Evolutionary conservation across 169 alveolate genomes (phyloP).

Genomic region (Plasmodium gallinaceum): DNA sequence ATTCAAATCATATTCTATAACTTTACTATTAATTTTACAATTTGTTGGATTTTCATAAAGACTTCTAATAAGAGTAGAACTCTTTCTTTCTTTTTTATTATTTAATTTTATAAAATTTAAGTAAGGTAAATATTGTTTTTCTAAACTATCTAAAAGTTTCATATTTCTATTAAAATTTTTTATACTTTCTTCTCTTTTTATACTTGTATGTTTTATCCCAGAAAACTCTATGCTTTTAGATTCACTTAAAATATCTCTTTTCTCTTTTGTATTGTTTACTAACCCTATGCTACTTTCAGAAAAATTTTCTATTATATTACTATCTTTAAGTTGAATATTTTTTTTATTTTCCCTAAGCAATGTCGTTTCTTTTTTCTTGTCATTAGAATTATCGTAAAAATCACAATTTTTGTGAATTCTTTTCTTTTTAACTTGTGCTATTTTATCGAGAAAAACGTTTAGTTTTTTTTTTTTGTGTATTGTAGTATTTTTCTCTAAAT

Average conservation of each 20-base stretch:
- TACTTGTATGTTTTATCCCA: conserved; percentile 11
- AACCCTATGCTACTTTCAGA: conserved; percentile 14
- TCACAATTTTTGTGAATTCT: background rate
- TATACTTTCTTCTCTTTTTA: conserved; percentile 13
- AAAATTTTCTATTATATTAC: background rate
- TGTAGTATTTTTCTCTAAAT: background rate
- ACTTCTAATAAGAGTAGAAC: no score
- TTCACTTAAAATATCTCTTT: conserved; percentile 24
- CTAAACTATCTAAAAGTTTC: no score
- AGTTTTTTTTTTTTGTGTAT: background rate
- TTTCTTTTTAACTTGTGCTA: background rate
- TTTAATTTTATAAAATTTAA: no score
- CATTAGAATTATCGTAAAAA: conserved; percentile 11
- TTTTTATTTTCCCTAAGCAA: conserved; percentile 1
- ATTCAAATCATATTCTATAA: no score
- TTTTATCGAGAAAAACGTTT: background rate
- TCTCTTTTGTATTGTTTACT: conserved; percentile 14
- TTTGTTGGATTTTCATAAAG: no score
- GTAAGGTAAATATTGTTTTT: no score
- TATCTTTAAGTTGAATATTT: conserved; percentile 1
- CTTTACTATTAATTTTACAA: no score
- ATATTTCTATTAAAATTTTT: background rate
- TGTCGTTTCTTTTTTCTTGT: conserved; percentile 23
- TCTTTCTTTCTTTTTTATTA: no score
- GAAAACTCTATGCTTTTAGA: conserved; percentile 7